A percentile compares a stretch with the other conserved stretches of the same genome.
Evolutionary conservation across 805 yeast species (phyloP).

Genomic region (Barnettozyma salicaria): DNA sequence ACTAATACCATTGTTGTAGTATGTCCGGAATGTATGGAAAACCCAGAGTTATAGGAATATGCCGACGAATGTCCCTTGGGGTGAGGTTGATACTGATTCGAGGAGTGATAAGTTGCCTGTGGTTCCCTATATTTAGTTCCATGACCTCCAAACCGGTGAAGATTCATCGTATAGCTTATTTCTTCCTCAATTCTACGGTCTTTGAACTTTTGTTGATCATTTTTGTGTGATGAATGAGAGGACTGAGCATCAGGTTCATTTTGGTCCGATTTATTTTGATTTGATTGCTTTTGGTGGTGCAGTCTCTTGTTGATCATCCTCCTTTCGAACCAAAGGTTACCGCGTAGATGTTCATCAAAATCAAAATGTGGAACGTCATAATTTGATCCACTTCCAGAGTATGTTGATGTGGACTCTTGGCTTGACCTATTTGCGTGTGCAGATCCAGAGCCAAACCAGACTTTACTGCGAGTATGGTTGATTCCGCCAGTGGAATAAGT

Average conservation of each 20-base stretch:
- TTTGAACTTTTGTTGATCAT: conserved; percentile 8
- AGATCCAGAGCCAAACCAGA: conserved; percentile 12
- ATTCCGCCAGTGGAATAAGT: conserved; percentile 16
- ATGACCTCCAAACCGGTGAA: conserved; percentile 23
- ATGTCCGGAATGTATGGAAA: conserved; percentile 3
- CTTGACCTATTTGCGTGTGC: conserved; percentile 7
- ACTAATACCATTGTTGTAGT: conserved; percentile 10
- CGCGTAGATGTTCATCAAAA: conserved; percentile 45
- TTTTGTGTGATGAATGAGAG: too few species aligned
- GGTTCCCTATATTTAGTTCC: conserved; percentile 10
- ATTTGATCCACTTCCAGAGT: conserved; percentile 23
- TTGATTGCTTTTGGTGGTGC: conserved; percentile 2
- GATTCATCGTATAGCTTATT: conserved; percentile 20
- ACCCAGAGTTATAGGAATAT: conserved; percentile 3
- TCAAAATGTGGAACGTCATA: conserved; percentile 61
- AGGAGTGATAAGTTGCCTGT: not conserved
- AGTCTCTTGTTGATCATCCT: conserved; percentile 26
- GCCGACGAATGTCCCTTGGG: not conserved
- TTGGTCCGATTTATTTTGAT: too few species aligned
- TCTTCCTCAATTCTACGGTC: conserved; percentile 17
- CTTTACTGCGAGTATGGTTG: conserved; percentile 13
- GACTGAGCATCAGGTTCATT: too few species aligned
- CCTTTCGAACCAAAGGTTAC: conserved; percentile 41
- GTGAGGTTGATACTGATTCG: not conserved
- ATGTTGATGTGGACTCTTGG: conserved; percentile 2